Conservation (phyloP, 495 filamentous ascomycete genomes). For the Symbiotaphrina buchneri region DNA sequence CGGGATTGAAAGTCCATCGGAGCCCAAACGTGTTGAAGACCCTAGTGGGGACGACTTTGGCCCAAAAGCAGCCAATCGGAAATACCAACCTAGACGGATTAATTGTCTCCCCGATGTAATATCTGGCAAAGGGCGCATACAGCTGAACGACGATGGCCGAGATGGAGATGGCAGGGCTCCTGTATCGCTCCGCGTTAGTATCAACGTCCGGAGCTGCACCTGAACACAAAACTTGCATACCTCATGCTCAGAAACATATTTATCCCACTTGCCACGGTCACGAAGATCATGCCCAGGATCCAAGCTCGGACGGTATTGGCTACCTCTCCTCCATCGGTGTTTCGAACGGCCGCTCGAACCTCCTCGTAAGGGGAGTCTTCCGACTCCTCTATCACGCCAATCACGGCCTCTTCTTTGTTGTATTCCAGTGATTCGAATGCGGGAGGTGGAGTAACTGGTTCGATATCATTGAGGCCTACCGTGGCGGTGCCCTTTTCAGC, state of each 20-base stretch:
- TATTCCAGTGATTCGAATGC: no score
- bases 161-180: no score
- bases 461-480: no score
- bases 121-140: conserved; percentile 46
- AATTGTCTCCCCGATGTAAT: conserved; percentile 26
- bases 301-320: conserved; percentile 51
- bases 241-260: conserved; percentile 54
- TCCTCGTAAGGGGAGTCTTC: conserved; percentile 54
- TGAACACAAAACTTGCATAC: conserved; percentile 38
- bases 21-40: conserved; percentile 30
- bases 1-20: conserved; percentile 36
- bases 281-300: conserved; percentile 40
- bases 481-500: no score
- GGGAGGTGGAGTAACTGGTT: no score
- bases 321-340: conserved; percentile 24
- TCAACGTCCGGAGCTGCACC: no score
- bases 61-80: conserved; percentile 6
- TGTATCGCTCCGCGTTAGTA: no score
- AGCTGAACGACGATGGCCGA: conserved; percentile 47
- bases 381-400: no score
- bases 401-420: no score
- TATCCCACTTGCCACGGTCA: conserved; percentile 38
- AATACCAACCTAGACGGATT: no score
- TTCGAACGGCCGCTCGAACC: conserved; percentile 34
- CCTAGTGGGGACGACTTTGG: conserved; percentile 25